A percentile compares a stretch with the other conserved stretches of the same genome.
Conservation (phyloP, 2,329 filamentous ascomycete genomes). For the Xylaria sp. region DNA sequence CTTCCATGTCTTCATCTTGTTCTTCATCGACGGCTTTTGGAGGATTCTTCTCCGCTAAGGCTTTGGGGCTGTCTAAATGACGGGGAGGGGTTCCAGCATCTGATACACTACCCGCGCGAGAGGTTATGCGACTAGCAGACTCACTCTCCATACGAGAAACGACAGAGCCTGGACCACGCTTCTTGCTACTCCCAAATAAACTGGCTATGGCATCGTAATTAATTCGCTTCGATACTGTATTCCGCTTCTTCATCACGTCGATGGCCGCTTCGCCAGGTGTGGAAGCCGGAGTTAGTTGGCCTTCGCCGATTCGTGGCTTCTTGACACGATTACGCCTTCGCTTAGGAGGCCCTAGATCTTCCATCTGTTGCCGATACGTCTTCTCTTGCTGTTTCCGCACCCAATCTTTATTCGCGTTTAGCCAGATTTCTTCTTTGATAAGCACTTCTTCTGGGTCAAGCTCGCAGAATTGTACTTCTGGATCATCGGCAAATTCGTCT, state of each 20-base stretch:
- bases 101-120: slow-evolving; percentile 49
- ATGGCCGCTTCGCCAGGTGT: slow-evolving; percentile 76
- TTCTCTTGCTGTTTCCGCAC: slow-evolving; percentile 87
- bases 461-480: slow-evolving; percentile 83
- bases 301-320: slow-evolving; percentile 70
- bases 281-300: slow-evolving; percentile 71
- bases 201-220: slow-evolving; percentile 74
- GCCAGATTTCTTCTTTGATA: slow-evolving; percentile 92
- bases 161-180: slow-evolving; percentile 60
- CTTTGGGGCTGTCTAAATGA: slow-evolving; percentile 16
- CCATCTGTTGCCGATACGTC: slow-evolving; percentile 76
- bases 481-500: slow-evolving; percentile 88
- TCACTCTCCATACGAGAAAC: slow-evolving; percentile 58
- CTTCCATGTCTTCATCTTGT: slow-evolving; percentile 51
- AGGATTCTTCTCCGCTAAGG: slow-evolving; percentile 46
- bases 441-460: slow-evolving; percentile 77
- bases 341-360: slow-evolving; percentile 61
- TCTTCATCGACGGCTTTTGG: slow-evolving; percentile 50
- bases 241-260: slow-evolving; percentile 73
- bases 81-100: slow-evolving; percentile 46
- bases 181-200: slow-evolving; percentile 63
- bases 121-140: slow-evolving; percentile 50
- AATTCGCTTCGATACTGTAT: slow-evolving; percentile 75
- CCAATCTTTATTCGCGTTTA: slow-evolving; percentile 94
- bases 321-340: slow-evolving; percentile 61